Percentiles rank a stretch among this genome's conserved stretches.
Conservation (phyloP, 2,329 filamentous ascomycete genomes). For the Apiospora koreana region DNA sequence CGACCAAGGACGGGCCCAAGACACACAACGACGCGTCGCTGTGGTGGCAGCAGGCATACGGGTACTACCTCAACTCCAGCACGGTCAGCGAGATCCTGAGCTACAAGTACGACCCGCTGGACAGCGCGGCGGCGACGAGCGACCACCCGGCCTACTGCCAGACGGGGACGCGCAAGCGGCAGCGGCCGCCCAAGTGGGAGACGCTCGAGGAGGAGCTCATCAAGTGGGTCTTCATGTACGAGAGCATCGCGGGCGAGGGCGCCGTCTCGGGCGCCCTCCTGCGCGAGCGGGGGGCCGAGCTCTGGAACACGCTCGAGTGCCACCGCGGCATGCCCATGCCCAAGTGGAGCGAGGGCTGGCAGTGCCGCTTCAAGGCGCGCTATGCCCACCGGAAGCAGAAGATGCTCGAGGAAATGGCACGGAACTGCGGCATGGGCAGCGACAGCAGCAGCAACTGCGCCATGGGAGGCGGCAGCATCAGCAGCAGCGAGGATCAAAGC, state of each 20-base stretch:
- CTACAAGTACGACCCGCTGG: constrained; percentile 17
- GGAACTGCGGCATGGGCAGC: constrained; percentile 11
- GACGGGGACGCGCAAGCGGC: constrained; percentile 16
- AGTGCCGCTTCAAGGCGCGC: constrained; percentile 15
- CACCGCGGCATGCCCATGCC: constrained; percentile 17
- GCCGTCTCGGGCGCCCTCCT: constrained; percentile 16
- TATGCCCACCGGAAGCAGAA: constrained; percentile 17
- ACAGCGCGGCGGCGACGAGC: constrained; percentile 6
- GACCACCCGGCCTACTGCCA: constrained; percentile 16
- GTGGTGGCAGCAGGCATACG: constrained; percentile 16
- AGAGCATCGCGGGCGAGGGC: constrained; percentile 15
- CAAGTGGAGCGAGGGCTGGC: constrained; percentile 18
- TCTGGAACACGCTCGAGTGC: constrained; percentile 17
- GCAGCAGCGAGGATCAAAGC: background rate
- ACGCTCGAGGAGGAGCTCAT: constrained; percentile 17
- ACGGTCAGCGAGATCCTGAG: constrained; percentile 16
- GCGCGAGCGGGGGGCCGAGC: constrained; percentile 13
- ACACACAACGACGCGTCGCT: constrained; percentile 16
- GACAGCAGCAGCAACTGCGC: background rate
- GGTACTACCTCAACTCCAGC: constrained; percentile 17
- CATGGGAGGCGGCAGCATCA: background rate
- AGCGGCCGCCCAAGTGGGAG: constrained; percentile 17
- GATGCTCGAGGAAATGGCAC: constrained; percentile 14
- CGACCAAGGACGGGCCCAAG: constrained; percentile 15
- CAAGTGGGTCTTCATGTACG: constrained; percentile 17